Percentiles rank a stretch among this genome's conserved stretches.
Evolutionary conservation across 495 filamentous ascomycete species (phyloP).

Genomic region (Astrocystis sublimbata): DNA sequence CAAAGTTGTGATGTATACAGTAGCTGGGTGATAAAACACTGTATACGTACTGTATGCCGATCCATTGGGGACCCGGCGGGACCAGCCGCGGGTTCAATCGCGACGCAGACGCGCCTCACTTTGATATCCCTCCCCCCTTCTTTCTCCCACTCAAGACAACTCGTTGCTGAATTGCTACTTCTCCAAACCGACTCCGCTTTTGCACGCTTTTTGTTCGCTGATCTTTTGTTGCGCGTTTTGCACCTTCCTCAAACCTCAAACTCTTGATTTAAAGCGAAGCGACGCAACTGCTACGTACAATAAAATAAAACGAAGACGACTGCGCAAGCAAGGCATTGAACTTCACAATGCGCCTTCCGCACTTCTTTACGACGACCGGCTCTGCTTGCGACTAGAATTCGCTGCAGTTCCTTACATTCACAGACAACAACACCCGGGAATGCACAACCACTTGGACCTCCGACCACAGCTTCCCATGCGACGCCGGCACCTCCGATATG

Average conservation of each 20-base stretch:
- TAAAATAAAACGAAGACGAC: too few relatives aligned
- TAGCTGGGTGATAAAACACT: not conserved
- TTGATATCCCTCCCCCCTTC: not conserved
- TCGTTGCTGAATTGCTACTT: not conserved
- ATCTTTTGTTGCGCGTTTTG: not conserved
- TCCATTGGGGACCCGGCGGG: not conserved
- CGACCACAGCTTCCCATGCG: conserved; percentile 1
- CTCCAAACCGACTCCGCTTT: not conserved
- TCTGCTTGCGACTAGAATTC: conserved; percentile 19
- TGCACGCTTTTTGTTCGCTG: not conserved
- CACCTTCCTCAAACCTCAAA: not conserved
- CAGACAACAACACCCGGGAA: conserved; percentile 8
- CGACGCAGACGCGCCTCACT: conserved; percentile 15
- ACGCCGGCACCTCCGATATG: conserved; percentile 11
- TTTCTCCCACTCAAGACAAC: not conserved
- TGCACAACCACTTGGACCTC: conserved; percentile 4
- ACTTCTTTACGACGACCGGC: conserved; percentile 12
- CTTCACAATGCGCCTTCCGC: conserved; percentile 19
- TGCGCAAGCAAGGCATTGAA: not conserved
- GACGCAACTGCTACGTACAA: not conserved
- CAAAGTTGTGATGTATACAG: not conserved
- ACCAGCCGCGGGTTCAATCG: too few relatives aligned
- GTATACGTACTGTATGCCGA: not conserved
- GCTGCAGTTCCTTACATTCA: conserved; percentile 10
- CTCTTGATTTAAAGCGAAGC: not conserved